phyloP scores from a whole-genome alignment of 148 eudicot species.

The Hydrangea macrophylla region DNA sequence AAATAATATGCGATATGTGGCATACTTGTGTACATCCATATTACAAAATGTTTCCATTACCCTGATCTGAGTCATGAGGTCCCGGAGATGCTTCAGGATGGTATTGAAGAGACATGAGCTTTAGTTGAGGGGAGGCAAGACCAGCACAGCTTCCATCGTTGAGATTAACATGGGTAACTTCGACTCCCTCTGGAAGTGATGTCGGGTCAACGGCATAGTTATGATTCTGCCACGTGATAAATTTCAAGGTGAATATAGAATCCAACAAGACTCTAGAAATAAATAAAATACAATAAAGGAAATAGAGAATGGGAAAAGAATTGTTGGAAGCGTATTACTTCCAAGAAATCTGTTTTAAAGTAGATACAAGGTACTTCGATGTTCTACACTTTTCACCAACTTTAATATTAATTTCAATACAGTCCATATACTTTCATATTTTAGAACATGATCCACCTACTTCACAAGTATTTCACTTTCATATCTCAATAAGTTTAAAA shows the following conservation, averaged over 20 bases:
- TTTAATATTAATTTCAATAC: background rate
- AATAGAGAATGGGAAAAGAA: background rate
- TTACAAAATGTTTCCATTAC: too few species aligned
- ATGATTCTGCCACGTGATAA: constrained; percentile 59
- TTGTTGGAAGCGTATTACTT: background rate
- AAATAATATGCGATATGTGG: too few species aligned
- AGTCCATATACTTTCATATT: too few species aligned
- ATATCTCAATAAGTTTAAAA: too few species aligned
- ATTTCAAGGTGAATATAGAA: background rate
- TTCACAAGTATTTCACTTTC: too few species aligned
- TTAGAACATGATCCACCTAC: too few species aligned
- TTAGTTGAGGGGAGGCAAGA: constrained; percentile 66
- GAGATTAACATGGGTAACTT: constrained; percentile 82
- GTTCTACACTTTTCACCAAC: background rate
- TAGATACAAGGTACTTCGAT: too few species aligned
- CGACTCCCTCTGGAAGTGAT: too few species aligned
- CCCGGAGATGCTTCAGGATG: constrained; percentile 99
- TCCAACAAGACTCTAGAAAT: background rate
- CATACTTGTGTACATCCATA: background rate
- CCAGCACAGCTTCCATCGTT: constrained; percentile 97
- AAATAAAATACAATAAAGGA: too few species aligned
- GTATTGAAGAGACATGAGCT: too few species aligned
- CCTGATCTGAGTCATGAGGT: constrained; percentile 91
- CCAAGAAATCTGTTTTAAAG: constrained; percentile 5
- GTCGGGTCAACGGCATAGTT: constrained; percentile 92